phyloP scores from a whole-genome alignment of 306 rosid species.

The Quillaja saponaria region DNA sequence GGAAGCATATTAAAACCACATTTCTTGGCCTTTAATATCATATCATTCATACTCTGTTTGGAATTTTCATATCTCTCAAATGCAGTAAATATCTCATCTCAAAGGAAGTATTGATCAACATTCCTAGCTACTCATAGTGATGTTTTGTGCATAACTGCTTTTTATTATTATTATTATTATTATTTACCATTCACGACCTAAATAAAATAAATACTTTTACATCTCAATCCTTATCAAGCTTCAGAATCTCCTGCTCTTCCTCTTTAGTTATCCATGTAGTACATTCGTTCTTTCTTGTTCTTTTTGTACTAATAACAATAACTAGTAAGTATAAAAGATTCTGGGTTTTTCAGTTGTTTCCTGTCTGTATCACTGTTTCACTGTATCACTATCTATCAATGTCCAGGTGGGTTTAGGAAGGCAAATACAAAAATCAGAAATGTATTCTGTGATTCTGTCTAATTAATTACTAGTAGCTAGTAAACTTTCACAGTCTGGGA shows the following conservation, averaged over 20 bases:
- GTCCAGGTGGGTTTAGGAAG: conserved; percentile 47
- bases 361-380: conserved; percentile 13
- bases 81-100: conserved; percentile 34
- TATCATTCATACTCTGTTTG: conserved; percentile 29
- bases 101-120: too few relatives aligned
- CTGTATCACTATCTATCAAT: too few relatives aligned
- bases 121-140: too few relatives aligned
- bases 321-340: background rate
- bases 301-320: background rate
- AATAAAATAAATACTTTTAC: conserved; percentile 7
- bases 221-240: conserved; percentile 15
- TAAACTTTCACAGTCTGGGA: conserved; percentile 6
- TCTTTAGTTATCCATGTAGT: background rate
- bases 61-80: conserved; percentile 38
- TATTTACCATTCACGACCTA: conserved; percentile 23
- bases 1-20: too few relatives aligned
- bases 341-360: background rate
- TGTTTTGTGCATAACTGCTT: too few relatives aligned
- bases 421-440: too few relatives aligned
- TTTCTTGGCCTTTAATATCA: too few relatives aligned
- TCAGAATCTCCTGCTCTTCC: background rate
- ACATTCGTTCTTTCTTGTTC: too few relatives aligned
- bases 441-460: too few relatives aligned
- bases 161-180: too few relatives aligned
- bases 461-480: background rate